Percentiles rank a stretch among this genome's conserved stretches.
Conservation (phyloP, 257 asterid genomes). For the Plectranthus barbatus region DNA sequence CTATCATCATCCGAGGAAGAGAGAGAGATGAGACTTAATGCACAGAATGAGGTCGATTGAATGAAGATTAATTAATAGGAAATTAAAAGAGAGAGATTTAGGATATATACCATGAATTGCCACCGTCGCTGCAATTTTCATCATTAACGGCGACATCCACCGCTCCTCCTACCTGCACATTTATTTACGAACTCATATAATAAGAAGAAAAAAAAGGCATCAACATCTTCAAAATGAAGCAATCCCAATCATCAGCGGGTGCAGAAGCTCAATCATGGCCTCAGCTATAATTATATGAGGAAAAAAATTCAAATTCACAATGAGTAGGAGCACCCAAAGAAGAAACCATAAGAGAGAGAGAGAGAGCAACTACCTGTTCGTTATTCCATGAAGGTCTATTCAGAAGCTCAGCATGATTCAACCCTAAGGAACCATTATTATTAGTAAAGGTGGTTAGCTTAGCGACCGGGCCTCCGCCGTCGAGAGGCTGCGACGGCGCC, state of each 20-base stretch:
- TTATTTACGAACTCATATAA: no score
- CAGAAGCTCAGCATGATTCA: constrained; percentile 20
- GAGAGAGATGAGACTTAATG: no score
- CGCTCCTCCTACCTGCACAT: constrained; percentile 47
- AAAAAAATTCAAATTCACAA: constrained; percentile 11
- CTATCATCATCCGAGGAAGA: no score
- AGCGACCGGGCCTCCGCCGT: no score
- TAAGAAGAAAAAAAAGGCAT: neutral
- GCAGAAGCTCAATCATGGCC: neutral
- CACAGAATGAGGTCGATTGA: neutral
- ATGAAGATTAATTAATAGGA: no score
- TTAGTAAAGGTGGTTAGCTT: constrained; percentile 16
- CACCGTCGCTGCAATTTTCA: constrained; percentile 51
- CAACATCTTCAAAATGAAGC: constrained; percentile 30
- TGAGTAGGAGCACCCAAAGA: neutral
- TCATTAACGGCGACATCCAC: constrained; percentile 45
- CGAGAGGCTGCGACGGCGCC: constrained; percentile 28
- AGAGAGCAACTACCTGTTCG: constrained; percentile 51
- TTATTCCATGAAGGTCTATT: constrained; percentile 49
- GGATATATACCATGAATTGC: constrained; percentile 65
- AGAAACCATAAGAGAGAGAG: neutral
- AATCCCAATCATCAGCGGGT: constrained; percentile 3
- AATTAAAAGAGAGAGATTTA: neutral
- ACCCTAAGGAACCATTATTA: constrained; percentile 38
- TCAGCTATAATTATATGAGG: no score